phyloP scores from a whole-genome alignment of 805 yeast species.

The Candida michaelii region DNA sequence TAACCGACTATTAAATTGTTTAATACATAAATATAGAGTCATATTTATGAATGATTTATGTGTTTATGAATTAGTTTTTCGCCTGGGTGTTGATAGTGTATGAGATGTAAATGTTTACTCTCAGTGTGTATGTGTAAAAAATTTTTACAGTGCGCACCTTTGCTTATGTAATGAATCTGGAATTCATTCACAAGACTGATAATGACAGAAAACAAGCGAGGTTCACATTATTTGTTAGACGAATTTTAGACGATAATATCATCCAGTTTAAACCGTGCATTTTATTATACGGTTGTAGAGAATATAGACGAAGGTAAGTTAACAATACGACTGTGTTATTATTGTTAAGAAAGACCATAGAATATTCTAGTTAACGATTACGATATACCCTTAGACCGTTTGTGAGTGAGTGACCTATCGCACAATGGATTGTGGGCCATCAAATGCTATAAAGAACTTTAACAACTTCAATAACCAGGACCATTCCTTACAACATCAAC shows the following conservation, averaged over 20 bases:
- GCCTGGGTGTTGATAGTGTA: not conserved
- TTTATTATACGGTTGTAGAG: too few relatives aligned
- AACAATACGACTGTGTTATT: too few relatives aligned
- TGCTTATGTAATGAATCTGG: constrained; percentile 1
- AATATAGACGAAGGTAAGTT: too few relatives aligned
- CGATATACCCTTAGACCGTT: too few relatives aligned
- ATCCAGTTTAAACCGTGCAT: too few relatives aligned
- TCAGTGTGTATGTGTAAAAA: constrained; percentile 1
- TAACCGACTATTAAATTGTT: constrained; percentile 81
- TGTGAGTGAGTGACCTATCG: too few relatives aligned
- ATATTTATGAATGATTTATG: not conserved
- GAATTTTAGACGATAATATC: too few relatives aligned
- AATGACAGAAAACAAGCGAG: not conserved
- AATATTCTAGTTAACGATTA: too few relatives aligned
- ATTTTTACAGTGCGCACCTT: not conserved
- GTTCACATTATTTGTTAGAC: too few relatives aligned
- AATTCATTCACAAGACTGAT: constrained; percentile 1
- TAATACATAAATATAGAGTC: constrained; percentile 57
- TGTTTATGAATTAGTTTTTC: not conserved
- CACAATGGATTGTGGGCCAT: constrained; percentile 40
- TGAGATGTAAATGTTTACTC: constrained; percentile 4
- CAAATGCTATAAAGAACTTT: constrained; percentile 44
- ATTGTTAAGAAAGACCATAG: too few relatives aligned
- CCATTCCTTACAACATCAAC: constrained; percentile 32
- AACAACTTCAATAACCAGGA: constrained; percentile 42